These are phyloP conservation scores for Cymbidium sinense DNA, from an alignment of 106 monocot species.

Conservation along the genomic window DNA sequence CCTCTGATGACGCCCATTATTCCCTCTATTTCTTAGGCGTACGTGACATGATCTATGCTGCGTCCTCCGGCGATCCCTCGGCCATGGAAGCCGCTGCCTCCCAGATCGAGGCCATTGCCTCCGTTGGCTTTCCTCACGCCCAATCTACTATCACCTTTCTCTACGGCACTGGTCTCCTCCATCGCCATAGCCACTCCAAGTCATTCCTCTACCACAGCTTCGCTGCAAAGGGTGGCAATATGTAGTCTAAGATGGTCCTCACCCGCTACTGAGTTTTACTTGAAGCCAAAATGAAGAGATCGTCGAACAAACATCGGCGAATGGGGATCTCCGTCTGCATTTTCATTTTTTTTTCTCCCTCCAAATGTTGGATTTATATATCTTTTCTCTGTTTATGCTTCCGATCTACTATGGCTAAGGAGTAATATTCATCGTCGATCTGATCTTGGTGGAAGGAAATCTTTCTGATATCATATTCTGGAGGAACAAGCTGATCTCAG, in stretches of 20 bases:
- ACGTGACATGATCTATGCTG: conserved; percentile 51
- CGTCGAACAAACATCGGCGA: too few species aligned
- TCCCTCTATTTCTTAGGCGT: conserved; percentile 46
- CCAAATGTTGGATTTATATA: too few species aligned
- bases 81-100: conserved; percentile 37
- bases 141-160: conserved; percentile 75
- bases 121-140: conserved; percentile 53
- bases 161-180: conserved; percentile 37
- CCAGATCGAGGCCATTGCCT: conserved; percentile 48
- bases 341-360: too few species aligned
- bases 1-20: conserved; percentile 15
- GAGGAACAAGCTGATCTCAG: too few species aligned
- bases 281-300: too few species aligned
- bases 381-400: too few species aligned
- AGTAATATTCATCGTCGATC: too few species aligned
- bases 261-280: too few species aligned
- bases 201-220: conserved; percentile 72
- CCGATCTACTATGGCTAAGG: too few species aligned
- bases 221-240: conserved; percentile 59
- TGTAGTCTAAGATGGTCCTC: conserved; percentile 92
- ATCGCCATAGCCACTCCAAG: conserved; percentile 36
- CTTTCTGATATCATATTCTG: too few species aligned
- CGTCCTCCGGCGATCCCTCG: conserved; percentile 39
- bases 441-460: too few species aligned
- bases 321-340: too few species aligned